Evolutionary conservation across 768 basidiomycete genomes (phyloP).

Genomic region (Filobasidium wieringae): DNA sequence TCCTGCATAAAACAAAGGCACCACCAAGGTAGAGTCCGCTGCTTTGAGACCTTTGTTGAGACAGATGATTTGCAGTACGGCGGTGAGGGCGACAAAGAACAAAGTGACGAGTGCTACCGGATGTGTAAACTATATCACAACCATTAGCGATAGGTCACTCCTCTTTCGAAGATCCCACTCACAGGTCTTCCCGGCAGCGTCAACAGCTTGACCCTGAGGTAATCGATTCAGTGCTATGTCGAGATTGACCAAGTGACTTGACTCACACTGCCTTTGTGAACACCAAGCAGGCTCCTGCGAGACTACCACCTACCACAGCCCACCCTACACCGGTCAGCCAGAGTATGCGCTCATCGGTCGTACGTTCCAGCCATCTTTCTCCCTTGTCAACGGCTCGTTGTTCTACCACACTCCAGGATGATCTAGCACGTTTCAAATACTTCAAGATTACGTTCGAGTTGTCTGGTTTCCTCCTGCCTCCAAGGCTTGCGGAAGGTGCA

Average conservation of each 20-base stretch:
- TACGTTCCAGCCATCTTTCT: slow-evolving; percentile 63
- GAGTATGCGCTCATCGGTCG: slow-evolving; percentile 71
- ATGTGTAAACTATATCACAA: slow-evolving; percentile 53
- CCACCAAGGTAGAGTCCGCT: slow-evolving; percentile 61
- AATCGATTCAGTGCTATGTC: slow-evolving; percentile 8
- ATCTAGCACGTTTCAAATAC: neutral
- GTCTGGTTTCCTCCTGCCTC: neutral
- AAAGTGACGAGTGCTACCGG: slow-evolving; percentile 64
- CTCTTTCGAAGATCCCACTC: neutral
- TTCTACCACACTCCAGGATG: neutral
- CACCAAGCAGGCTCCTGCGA: slow-evolving; percentile 79
- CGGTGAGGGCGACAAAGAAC: slow-evolving; percentile 52
- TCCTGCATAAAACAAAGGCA: slow-evolving; percentile 87
- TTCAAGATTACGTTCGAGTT: neutral
- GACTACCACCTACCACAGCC: slow-evolving; percentile 82
- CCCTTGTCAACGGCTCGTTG: slow-evolving; percentile 39
- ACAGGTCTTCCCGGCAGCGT: slow-evolving; percentile 7
- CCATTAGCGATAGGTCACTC: neutral
- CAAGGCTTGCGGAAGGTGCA: neutral
- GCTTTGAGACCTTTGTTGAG: slow-evolving; percentile 79
- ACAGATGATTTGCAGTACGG: slow-evolving; percentile 80
- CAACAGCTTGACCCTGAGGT: slow-evolving; percentile 59
- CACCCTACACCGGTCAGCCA: slow-evolving; percentile 89
- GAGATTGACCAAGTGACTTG: slow-evolving; percentile 21
- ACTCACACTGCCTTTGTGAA: slow-evolving; percentile 65